A percentile compares a stretch with the other conserved stretches of the same genome.
These are phyloP conservation scores for Saposhnikovia divaricata DNA, from an alignment of 129 eudicot species.

Conservation along the genomic window DNA sequence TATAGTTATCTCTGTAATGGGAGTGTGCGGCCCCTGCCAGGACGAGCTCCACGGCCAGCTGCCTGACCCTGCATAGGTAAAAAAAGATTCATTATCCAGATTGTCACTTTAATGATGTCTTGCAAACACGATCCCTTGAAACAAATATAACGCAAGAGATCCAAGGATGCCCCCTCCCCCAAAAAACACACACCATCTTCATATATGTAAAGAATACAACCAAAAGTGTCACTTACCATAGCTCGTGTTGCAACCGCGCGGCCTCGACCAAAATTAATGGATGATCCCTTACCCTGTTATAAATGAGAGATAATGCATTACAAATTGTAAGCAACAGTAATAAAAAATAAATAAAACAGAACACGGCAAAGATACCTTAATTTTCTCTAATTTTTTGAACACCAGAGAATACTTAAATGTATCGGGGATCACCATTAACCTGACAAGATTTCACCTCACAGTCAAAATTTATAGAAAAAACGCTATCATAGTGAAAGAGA, in stretches of 20 bases:
- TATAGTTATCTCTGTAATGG: conserved; percentile 12
- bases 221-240: conserved; percentile 36
- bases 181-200: too few relatives aligned
- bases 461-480: not conserved
- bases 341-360: not conserved
- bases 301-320: conserved; percentile 1
- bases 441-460: conserved; percentile 12
- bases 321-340: not conserved
- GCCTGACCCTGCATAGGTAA: conserved; percentile 18
- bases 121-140: too few relatives aligned
- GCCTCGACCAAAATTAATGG: conserved; percentile 85
- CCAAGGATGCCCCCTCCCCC: too few relatives aligned
- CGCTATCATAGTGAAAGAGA: not conserved
- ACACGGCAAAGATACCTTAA: conserved; percentile 48
- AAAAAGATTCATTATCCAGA: not conserved
- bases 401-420: conserved; percentile 91
- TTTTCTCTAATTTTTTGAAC: conserved; percentile 76
- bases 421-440: conserved; percentile 92
- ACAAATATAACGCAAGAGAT: too few relatives aligned
- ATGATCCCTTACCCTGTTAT: conserved; percentile 76
- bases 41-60: conserved; percentile 25
- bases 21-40: conserved; percentile 18
- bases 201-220: not conserved
- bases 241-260: conserved; percentile 28
- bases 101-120: too few relatives aligned